These are phyloP conservation scores for Eucalyptus sp. DNA, from an alignment of 345 rosid genomes.

Conservation along the genomic window DNA sequence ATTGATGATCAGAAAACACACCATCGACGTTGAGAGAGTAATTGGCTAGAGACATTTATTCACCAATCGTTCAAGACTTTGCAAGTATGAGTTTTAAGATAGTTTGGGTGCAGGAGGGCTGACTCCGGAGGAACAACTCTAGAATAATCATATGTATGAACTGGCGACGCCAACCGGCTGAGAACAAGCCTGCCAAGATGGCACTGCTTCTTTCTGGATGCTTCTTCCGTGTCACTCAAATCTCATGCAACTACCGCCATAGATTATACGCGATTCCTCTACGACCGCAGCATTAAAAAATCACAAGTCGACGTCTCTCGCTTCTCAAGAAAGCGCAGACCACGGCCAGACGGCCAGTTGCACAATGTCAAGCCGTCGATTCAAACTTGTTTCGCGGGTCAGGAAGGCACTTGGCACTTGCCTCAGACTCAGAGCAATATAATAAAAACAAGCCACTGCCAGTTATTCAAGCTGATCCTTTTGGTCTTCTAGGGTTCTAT, in stretches of 20 bases:
- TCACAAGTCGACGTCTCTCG: background rate
- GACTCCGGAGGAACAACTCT: background rate
- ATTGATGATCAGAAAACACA: no score
- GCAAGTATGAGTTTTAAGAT: background rate
- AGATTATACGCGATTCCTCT: background rate
- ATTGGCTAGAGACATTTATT: background rate
- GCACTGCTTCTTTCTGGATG: background rate
- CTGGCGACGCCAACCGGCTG: background rate
- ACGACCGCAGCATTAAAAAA: background rate
- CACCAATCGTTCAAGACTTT: background rate
- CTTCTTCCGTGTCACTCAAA: background rate
- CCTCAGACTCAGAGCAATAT: background rate
- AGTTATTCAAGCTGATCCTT: background rate
- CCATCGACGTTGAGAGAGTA: no score
- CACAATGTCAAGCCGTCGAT: background rate
- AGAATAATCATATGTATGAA: background rate
- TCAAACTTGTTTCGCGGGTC: background rate
- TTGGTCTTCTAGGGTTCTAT: background rate
- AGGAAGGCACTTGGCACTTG: background rate
- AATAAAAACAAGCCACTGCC: background rate
- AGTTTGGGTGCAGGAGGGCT: background rate
- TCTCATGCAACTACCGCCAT: background rate
- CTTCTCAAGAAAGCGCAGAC: background rate
- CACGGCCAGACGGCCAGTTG: background rate
- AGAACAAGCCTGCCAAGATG: background rate